Percentiles rank a stretch among this genome's conserved stretches.
phyloP scores from a whole-genome alignment of 1,284 basidiomycete genomes.

The Pascua guehoae region DNA sequence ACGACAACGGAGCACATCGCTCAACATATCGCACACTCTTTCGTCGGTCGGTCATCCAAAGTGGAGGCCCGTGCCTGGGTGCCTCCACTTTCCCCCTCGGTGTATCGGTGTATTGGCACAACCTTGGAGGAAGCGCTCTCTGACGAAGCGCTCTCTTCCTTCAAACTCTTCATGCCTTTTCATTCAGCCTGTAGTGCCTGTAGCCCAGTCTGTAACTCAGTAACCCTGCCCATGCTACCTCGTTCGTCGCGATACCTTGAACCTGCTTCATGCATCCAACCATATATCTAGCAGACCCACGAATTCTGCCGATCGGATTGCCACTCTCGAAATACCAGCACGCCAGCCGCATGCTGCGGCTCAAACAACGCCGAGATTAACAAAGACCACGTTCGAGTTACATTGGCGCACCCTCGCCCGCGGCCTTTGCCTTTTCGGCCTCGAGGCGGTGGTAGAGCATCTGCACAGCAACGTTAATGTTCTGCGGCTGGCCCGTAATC shows the following conservation, averaged over 20 bases:
- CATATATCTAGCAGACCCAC: neutral
- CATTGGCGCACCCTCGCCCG: conserved; percentile 1
- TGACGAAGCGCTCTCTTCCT: no score
- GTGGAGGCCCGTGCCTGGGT: no score
- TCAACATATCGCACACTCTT: no score
- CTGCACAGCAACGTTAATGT: conserved; percentile 95
- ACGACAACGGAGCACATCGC: no score
- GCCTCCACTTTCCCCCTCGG: no score
- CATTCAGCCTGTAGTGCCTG: no score
- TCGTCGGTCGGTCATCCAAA: no score
- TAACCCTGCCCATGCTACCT: neutral
- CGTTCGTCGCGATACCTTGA: neutral
- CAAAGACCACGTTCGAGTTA: neutral
- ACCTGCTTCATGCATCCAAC: neutral
- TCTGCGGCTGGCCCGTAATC: conserved; percentile 86
- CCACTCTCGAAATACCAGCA: conserved; percentile 2
- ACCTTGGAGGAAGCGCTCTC: no score
- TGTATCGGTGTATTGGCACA: no score
- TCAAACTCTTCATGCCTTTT: no score
- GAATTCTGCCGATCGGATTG: neutral
- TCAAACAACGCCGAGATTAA: neutral
- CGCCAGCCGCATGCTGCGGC: neutral
- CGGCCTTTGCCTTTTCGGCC: conserved; percentile 25
- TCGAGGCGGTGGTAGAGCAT: conserved; percentile 63
- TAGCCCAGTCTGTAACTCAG: no score